These are phyloP conservation scores for Cetradonia linearis DNA, from an alignment of 495 filamentous ascomycete genomes.

Conservation along the genomic window DNA sequence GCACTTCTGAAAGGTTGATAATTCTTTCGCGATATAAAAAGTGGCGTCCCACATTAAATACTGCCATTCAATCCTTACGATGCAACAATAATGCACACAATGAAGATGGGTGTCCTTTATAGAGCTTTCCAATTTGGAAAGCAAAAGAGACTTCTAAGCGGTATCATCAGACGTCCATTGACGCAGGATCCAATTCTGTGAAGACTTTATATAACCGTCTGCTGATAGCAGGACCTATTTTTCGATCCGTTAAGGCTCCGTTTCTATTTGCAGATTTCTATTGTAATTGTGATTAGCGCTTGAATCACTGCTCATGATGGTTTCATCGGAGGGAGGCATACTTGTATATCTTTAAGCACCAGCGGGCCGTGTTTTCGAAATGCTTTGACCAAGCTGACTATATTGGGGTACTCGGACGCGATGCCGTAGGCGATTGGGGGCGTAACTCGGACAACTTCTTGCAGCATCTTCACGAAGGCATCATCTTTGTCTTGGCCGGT, in stretches of 20 bases:
- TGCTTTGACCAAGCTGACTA: slow-evolving; percentile 45
- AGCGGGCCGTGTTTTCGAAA: slow-evolving; percentile 50
- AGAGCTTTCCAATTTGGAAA: not conserved
- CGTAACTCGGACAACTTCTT: slow-evolving; percentile 66
- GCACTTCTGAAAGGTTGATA: no score
- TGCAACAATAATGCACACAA: not conserved
- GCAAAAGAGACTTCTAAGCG: no score
- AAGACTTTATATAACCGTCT: slow-evolving; percentile 65
- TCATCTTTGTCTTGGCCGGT: slow-evolving; percentile 57
- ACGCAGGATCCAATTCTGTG: slow-evolving; percentile 53
- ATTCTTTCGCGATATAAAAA: no score
- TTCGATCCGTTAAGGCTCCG: slow-evolving; percentile 53
- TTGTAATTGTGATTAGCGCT: slow-evolving; percentile 11
- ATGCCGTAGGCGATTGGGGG: slow-evolving; percentile 65
- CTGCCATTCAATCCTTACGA: not conserved
- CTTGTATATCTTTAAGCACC: slow-evolving; percentile 50
- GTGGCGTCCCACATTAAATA: no score
- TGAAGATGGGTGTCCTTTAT: not conserved
- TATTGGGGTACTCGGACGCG: slow-evolving; percentile 47
- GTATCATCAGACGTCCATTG: slow-evolving; percentile 52
- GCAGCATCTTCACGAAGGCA: slow-evolving; percentile 68
- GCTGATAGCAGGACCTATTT: slow-evolving; percentile 61
- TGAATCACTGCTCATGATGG: not conserved
- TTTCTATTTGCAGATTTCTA: slow-evolving; percentile 59
- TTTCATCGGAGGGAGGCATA: slow-evolving; percentile 22